Base-by-base conservation (phyloP, 805 yeast species). In the Jamesozyma rosinii region DNA sequence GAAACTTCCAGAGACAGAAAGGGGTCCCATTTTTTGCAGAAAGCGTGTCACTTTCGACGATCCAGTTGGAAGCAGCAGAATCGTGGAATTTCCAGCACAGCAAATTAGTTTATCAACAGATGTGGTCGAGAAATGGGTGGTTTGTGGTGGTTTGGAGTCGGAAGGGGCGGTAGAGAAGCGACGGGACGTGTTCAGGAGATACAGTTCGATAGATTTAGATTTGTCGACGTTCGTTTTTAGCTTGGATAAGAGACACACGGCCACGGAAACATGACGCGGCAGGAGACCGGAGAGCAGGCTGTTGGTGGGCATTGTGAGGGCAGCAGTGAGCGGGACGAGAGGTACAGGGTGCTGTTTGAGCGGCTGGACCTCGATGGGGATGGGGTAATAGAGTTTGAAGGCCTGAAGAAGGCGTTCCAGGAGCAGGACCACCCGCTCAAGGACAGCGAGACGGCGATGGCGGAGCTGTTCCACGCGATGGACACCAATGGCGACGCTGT, bases 381-480 rank as follows among this genome's bases (percentile, higher is more conserved):
- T 18, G 74, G 75, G 1, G 47, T 54, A 19, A 53, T 72, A 2
- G 69, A 69, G 43, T 55, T 61, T 10, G 58, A 57, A 11, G 60
- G 68, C 5, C 53, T 73, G 31, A 52, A 55, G 11, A 47, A 54
- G 41, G 76, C 75, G 0, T 69, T 71, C 38, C 59, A 59, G 53
- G 56, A 40, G 60, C 61, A 72, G 32, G 71, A 79, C 44, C 88
- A 83, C 59, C 94, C 90, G 1, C 64, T 83, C 19, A 75, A 75
- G 40, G 69, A 76, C 44, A 76, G 77, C 21, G 74, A 75, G 4
- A 78, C 72, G 40, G 78, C 87, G 29, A 71, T 82, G 37, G 64
- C 65, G 35, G 70, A 70, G 43, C 65, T 83, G 3, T 81, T 82
- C 61, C 61, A 68, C 34, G 69, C 80, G 1, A 73, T 84, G 53